Base-by-base conservation (phyloP, 192 early-diverging fungal species). In the Rhizoclosmatium sp. region DNA sequence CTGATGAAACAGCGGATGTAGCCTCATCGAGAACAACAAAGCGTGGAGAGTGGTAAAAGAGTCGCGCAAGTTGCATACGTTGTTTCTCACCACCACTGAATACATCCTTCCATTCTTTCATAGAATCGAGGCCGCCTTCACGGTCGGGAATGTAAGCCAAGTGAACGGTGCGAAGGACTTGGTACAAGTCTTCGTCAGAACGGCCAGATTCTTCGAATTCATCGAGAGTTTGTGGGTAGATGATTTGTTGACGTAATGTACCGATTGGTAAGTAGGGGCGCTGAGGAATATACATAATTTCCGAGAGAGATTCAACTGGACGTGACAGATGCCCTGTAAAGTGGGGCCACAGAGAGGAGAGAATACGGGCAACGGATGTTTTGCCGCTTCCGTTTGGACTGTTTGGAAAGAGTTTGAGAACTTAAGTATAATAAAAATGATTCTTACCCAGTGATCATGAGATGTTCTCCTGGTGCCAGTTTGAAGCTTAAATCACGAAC, bases 211-310 rank as follows among this genome's bases (percentile, higher is more conserved):
- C 70, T 14, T 71, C 61, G 84, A 89, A 86, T 19, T 89, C 68
- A 51, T 87, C 87, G 3, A 87, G 77, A 23, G 91, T 94, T 80
- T 97, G 92, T 16, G 98, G 97, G 84, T 99, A 98, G 66, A 99
- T 97, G 71, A 98, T 92, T 76, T 97, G 96, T 79, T 98, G 96
- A 41, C 97, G 90, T 48, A 99, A 86, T 1, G 94, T 94, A 59
- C 98, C 98, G 44, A 97, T 89, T 60, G 95, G 92, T 48, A 99
- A 85, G 76, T 99, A 99, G 16, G 98, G 98, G 44, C 96, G 92
- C 83, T 99, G 98, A 41, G 98, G 97, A 74, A 99, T 96, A 84
- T 99, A 99, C 69, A 99, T 96, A 71, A 99, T 96, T 81, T 94
- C 92, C 75, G 91, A 91, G 79, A 83, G 72, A 0, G 45, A 39